These are phyloP conservation scores for Tolypocladium tropicale DNA, from an alignment of 2,329 filamentous ascomycete species.

Conservation along the genomic window DNA sequence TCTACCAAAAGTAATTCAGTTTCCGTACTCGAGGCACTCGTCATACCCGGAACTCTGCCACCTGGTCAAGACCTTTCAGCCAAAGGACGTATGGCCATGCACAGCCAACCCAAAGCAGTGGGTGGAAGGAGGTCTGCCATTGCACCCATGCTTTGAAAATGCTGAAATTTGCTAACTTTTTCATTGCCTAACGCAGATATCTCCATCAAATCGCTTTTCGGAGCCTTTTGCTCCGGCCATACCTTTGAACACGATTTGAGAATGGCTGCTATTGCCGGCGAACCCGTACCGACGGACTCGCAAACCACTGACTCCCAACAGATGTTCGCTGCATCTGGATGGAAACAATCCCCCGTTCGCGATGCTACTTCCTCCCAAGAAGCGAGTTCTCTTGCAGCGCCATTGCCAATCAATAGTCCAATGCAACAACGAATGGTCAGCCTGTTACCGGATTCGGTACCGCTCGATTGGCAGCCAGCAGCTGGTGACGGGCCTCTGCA, in stretches of 20 bases:
- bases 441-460: not conserved
- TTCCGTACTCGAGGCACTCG: constrained; percentile 85
- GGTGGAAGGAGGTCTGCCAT: constrained; percentile 33
- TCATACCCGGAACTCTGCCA: constrained; percentile 71
- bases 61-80: constrained; percentile 57
- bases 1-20: constrained; percentile 40
- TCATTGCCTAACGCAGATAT: constrained; percentile 27
- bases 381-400: not conserved
- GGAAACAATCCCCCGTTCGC: not conserved
- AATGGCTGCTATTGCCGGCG: constrained; percentile 32
- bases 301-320: not conserved
- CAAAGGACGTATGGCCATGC: constrained; percentile 73
- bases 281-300: not conserved
- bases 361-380: not conserved
- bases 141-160: no score
- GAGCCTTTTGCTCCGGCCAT: constrained; percentile 50
- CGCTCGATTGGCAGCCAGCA: not conserved
- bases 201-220: constrained; percentile 63
- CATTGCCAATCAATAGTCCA: not conserved
- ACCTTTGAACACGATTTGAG: constrained; percentile 55
- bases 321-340: not conserved
- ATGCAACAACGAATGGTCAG: not conserved
- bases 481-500: no score
- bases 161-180: not conserved
- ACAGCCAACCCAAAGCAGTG: constrained; percentile 58